These are phyloP conservation scores for Sporothrix variecibatus DNA, from an alignment of 2,329 filamentous ascomycete genomes.

Conservation along the genomic window DNA sequence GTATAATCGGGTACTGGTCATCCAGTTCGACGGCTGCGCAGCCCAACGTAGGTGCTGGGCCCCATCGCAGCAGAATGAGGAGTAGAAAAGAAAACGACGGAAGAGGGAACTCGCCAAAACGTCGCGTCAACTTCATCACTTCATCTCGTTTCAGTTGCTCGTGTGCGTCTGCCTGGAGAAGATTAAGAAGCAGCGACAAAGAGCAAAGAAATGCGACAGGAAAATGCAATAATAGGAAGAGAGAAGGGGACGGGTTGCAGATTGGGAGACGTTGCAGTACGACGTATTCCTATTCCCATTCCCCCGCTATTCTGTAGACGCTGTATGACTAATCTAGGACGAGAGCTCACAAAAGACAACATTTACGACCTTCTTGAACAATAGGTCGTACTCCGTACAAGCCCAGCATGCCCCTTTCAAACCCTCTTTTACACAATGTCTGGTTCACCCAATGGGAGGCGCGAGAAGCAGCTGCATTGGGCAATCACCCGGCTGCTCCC, in stretches of 20 bases:
- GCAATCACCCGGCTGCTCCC: too few species aligned
- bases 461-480: too few species aligned
- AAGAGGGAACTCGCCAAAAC: background rate
- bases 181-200: background rate
- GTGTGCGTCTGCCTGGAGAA: background rate
- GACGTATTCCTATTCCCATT: background rate
- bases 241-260: background rate
- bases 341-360: background rate
- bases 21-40: background rate
- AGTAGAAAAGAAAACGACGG: background rate
- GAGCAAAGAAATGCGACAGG: background rate
- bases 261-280: background rate
- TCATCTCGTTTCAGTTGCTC: background rate
- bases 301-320: background rate
- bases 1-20: background rate
- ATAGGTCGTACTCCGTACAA: too few species aligned
- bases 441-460: too few species aligned
- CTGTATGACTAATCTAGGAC: background rate
- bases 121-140: background rate
- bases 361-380: background rate
- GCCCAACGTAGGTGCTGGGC: background rate
- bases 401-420: background rate
- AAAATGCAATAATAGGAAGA: background rate
- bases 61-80: slow-evolving; percentile 11
- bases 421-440: too few species aligned